These are phyloP conservation scores for Dentipellis sp. DNA, from an alignment of 768 basidiomycete genomes.

Conservation along the genomic window DNA sequence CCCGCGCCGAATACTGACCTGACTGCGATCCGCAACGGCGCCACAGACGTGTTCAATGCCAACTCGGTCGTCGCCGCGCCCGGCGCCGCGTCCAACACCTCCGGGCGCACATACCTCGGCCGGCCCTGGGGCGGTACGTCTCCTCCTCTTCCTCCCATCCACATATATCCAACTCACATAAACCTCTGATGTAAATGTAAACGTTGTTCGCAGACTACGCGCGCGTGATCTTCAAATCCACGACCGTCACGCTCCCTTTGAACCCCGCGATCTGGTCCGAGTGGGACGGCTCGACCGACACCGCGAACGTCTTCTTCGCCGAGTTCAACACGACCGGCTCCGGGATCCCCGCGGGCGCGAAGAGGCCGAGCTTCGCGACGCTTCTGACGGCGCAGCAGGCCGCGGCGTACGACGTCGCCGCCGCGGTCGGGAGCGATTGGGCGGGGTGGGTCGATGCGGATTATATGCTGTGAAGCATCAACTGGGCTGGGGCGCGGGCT, in stretches of 20 bases:
- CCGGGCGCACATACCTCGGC: slow-evolving; percentile 33
- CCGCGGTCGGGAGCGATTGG: not conserved
- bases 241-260: slow-evolving; percentile 29
- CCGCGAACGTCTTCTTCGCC: slow-evolving; percentile 35
- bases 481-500: no score
- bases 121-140: slow-evolving; percentile 38
- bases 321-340: slow-evolving; percentile 5
- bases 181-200: not conserved
- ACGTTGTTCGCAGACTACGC: slow-evolving; percentile 26
- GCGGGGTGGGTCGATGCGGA: slow-evolving; percentile 1
- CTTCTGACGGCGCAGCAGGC: not conserved
- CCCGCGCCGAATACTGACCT: not conserved
- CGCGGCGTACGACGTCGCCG: not conserved
- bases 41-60: slow-evolving; percentile 33
- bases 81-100: slow-evolving; percentile 26
- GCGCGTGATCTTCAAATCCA: slow-evolving; percentile 42
- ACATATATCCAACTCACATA: no score
- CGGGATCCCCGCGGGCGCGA: slow-evolving; percentile 1
- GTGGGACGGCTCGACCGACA: slow-evolving; percentile 31
- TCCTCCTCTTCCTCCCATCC: not conserved
- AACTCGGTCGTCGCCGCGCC: slow-evolving; percentile 35
- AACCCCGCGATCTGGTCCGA: slow-evolving; percentile 36
- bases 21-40: not conserved
- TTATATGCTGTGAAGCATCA: not conserved
- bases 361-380: slow-evolving; percentile 4